Percentiles rank a stretch among this genome's conserved stretches.
Evolutionary conservation across 495 filamentous ascomycete genomes (phyloP).

Genomic region (Pseudevernia furfuracea): DNA sequence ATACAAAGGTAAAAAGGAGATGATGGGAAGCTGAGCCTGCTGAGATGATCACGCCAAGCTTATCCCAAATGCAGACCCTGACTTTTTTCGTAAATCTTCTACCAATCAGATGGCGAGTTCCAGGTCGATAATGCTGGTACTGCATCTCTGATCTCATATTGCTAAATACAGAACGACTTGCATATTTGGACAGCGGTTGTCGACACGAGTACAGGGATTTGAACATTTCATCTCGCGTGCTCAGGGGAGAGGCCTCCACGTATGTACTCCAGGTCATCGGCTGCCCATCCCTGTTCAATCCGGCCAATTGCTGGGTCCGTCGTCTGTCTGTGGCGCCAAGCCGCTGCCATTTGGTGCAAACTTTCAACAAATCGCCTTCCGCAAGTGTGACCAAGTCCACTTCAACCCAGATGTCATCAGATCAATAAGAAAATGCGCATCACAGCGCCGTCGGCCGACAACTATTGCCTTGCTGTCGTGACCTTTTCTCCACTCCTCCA

Average conservation of each 20-base stretch:
- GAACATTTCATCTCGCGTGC: background rate
- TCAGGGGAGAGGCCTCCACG: background rate
- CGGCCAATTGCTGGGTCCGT: background rate
- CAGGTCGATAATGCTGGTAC: background rate
- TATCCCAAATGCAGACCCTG: background rate
- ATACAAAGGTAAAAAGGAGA: background rate
- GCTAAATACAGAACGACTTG: background rate
- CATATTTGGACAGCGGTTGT: background rate
- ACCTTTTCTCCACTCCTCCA: background rate
- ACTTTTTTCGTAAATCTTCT: background rate
- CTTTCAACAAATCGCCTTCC: background rate
- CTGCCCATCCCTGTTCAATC: background rate
- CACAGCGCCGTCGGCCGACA: background rate
- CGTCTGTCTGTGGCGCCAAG: background rate
- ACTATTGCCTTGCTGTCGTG: background rate
- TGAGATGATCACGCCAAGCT: background rate
- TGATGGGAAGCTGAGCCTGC: background rate
- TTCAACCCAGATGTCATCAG: conserved; percentile 13
- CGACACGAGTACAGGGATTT: background rate
- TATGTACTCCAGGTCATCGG: background rate
- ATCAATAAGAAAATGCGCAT: background rate
- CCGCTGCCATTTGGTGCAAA: background rate
- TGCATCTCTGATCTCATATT: background rate
- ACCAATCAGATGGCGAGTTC: background rate
- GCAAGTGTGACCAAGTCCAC: background rate